Base-by-base conservation (phyloP, 768 basidiomycete species). In the Pulveroboletus sp. region DNA sequence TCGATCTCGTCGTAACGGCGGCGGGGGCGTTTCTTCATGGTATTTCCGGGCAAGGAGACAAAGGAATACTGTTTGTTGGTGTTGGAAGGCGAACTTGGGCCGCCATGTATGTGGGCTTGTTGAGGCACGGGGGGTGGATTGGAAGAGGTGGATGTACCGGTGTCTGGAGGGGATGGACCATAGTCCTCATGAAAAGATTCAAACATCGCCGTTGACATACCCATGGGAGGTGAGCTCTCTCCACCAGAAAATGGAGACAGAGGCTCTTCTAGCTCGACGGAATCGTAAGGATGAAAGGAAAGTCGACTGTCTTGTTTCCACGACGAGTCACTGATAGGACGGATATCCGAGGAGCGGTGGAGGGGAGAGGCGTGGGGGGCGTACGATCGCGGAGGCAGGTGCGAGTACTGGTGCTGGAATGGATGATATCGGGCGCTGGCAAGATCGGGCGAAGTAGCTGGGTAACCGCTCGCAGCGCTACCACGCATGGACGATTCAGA, bases 1-100 rank as follows among this genome's bases (percentile, higher is more conserved):
- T 96, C 93, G 57, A 97, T 96, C 77, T 97, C 94, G 67, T 97
- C 94, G 68, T 89, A 90, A 39, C 89, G 78, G 57, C 89, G 76
- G 10, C 89, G 77, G n/a, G 89, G 89, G 41, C 89, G 82, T 69
- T 91, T 91, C 67, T 82, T 86, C 50, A 91, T 80, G 14, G 83
- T 75, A 59, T 89, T 89, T 18, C 89, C 89, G 9, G 89, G 86
- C 9, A 91, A 71, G 11, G 87, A 77, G 37, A 91, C 86, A 56
- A 91, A 91, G 1, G 87, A 84, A 64, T 90, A 91, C 21, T 85
- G 88, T 68, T 86, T 90, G 58, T 73, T 74, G 57, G 72, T 74
- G 60, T 76, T 77, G 37, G 72, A 60, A 45, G 64, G 62, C 27
- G 75, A 68, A 47, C 66, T 66, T 39, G 68, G 47, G 17, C 50